Base-by-base conservation (phyloP, 352 stramenopile species). In the Phytopythium kandeliae region DNA sequence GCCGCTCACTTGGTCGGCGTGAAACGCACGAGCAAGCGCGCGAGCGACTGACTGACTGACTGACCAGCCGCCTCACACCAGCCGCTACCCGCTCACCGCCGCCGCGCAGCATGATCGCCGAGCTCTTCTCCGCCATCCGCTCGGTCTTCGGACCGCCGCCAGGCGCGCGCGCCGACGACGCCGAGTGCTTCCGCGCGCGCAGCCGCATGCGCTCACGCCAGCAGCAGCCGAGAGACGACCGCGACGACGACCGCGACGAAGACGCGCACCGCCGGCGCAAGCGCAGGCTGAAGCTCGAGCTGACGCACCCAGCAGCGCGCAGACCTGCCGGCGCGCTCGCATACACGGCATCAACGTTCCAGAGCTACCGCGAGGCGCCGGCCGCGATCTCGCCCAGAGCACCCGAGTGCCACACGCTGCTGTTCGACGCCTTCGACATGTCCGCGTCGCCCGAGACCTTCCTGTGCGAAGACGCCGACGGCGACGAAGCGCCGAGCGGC, bases 371-470 rank as follows among this genome's bases (percentile, higher is more conserved):
- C n/a, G 4, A 30, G 31, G 47, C 47, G 33, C 47, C 47, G 30
- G 22, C 40, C n/a, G 22, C 22, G 0, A 22, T 46, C n/a, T 64
- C 55, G 58, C 47, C 47, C 16, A 45, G 54, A 31, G 51, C 48
- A 25, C 56, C 54, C 11, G 47, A 48, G 25, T 25, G 55, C 12
- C 58, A 67, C 41, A 44, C 61, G 54, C 51, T 46, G 48, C 41
- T 53, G 51, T 71, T 77, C 34, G 79, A 78, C 46, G 71, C 71
- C 19, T 79, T 83, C 51, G 69, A 79, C 59, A 78, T 75, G 33
- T 62, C 48, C 11, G 46, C 54, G 37, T 71, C 67, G 1, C 69
- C 69, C 5, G 69, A 84, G 54, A 55, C 59, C 33, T 80, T 84
- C 33, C 11, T 57, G 17, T 64, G 61, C 38, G 40, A 54, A 12